Conservation (phyloP, 2,329 filamentous ascomycete species). For the Microascus cirrosus region DNA sequence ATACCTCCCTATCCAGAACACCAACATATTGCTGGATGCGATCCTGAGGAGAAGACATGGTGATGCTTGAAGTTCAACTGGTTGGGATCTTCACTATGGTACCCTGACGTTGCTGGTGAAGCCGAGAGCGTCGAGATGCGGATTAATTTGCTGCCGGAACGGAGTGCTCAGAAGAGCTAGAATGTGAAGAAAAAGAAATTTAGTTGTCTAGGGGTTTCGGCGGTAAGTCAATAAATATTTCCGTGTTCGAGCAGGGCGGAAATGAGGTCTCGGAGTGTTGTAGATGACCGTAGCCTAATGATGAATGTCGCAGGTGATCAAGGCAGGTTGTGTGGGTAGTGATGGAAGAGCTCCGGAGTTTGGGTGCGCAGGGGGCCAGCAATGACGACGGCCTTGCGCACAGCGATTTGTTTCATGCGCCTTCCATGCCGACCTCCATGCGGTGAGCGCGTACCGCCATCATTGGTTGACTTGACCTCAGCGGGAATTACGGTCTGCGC, state of each 20-base stretch:
- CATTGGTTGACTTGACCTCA: background rate
- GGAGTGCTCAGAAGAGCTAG: background rate
- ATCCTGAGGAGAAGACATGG: slow-evolving; percentile 65
- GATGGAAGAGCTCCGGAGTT: background rate
- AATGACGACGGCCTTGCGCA: background rate
- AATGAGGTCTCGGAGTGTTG: slow-evolving; percentile 2
- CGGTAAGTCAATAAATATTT: background rate
- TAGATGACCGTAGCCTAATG: slow-evolving; percentile 1
- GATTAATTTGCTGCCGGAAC: background rate
- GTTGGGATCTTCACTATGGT: slow-evolving; percentile 1
- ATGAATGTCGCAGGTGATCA: slow-evolving; percentile 4
- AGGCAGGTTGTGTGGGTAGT: background rate
- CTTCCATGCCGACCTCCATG: background rate
- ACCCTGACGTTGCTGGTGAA: background rate
- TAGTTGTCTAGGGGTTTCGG: background rate
- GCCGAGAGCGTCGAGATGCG: background rate
- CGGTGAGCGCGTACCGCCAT: background rate
- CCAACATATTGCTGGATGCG: slow-evolving; percentile 66
- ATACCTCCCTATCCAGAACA: slow-evolving; percentile 74
- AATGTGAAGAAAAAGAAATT: background rate
- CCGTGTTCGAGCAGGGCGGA: background rate
- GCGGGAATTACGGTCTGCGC: background rate
- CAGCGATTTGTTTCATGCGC: background rate
- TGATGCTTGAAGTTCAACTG: slow-evolving; percentile 16
- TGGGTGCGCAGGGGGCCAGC: background rate